Evolutionary conservation across 441 rosid genomes (phyloP), one percentile per base, ranked within the genome.

Genomic region (Capsella rubella): DNA sequence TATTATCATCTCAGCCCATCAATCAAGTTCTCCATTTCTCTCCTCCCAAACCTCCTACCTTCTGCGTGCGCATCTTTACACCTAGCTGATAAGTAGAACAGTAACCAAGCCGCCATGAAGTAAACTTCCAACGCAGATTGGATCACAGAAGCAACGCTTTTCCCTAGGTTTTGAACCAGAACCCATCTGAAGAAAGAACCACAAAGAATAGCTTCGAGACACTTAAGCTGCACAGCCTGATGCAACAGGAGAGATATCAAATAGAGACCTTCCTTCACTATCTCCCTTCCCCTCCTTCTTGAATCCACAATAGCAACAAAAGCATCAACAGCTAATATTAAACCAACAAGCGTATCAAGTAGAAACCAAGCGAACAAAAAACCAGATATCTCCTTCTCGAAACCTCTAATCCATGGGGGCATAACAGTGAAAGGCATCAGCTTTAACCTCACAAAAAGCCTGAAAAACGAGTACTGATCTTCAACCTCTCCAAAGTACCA

Each of bases 401-500:
- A 95, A 54, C 98, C 98, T 35, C 79, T 77, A 39, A 89, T 82
- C 99, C 99, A 95, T 0, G 93, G 98, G 0, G 87, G 85, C 89
- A 84, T 84, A 58, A 86, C 85, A 2, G 97, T 90, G 81, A 95
- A 95, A 8, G 98, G 99, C 92, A 92, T 87, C 85, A 95, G 68
- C 79, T 95, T 91, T 73, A 95, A 78, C 85, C 97, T 85, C 65
- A 95, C 84, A 79, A 95, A 90, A 3, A 95, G 82, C 88, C 89
- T 88, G 40, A 95, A 90, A 79, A 92, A 92, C 1, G 97, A 87
- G 83, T 80, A 89, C 54, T 90, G 98, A 84, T 93, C 97, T 78
- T 91, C 87, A 58, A 91, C 84, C 55, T 90, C 94, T 14, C 97
- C 93, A 53, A 95, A 93, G 69, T 83, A 90, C 97, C 97, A 95